These are phyloP conservation scores for Yarrowia sp. DNA, from an alignment of 805 yeast genomes.

Conservation along the genomic window DNA sequence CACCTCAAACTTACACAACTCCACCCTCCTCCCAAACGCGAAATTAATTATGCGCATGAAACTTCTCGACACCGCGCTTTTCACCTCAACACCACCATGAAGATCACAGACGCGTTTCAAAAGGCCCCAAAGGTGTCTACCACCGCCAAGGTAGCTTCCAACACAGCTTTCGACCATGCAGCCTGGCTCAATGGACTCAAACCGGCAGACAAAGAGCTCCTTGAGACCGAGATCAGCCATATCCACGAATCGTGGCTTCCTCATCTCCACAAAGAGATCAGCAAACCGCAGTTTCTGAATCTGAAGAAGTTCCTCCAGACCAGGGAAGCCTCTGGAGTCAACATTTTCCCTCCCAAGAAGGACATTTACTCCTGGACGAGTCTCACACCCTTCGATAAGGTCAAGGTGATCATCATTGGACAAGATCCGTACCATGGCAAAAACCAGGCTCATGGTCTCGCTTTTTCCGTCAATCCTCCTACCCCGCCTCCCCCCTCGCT, in stretches of 20 bases:
- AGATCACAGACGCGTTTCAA: conserved; percentile 32
- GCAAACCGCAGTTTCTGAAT: conserved; percentile 81
- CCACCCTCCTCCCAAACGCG: conserved; percentile 18
- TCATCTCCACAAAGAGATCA: conserved; percentile 69
- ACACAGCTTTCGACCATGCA: background rate
- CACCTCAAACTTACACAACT: background rate
- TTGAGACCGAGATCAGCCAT: conserved; percentile 70
- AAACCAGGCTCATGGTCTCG: conserved; percentile 96
- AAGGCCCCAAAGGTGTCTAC: conserved; percentile 8
- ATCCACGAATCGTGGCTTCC: conserved; percentile 82
- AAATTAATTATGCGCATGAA: conserved; percentile 10
- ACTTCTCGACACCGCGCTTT: too few species aligned
- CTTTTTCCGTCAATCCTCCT: conserved; percentile 88
- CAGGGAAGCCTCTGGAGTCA: conserved; percentile 56
- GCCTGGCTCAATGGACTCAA: conserved; percentile 59
- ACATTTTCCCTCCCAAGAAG: conserved; percentile 77
- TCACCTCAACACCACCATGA: conserved; percentile 2
- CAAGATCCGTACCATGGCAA: conserved; percentile 96
- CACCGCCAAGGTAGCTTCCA: background rate
- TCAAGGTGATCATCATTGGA: conserved; percentile 83
- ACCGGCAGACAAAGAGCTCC: conserved; percentile 58
- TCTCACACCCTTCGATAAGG: conserved; percentile 74
- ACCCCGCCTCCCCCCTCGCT: conserved; percentile 88
- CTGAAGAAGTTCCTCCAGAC: conserved; percentile 67
- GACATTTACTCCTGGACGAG: conserved; percentile 93